phyloP scores from a whole-genome alignment of 2,329 filamentous ascomycete genomes.

The Talaromyces amestolkiae region DNA sequence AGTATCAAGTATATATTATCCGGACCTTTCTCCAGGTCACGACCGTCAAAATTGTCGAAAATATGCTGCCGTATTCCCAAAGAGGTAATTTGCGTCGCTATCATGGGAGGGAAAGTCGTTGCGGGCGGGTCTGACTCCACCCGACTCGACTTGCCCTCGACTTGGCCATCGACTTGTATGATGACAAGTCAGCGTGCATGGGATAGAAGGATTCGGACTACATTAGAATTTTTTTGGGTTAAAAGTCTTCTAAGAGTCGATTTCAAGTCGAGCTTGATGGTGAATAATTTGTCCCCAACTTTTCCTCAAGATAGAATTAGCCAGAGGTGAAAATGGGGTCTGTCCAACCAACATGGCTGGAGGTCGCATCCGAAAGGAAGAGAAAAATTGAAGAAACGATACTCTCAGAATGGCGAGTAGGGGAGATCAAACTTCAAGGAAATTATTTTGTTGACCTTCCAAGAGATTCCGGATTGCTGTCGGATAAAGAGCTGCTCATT shows the following conservation, averaged over 20 bases:
- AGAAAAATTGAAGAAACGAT: slow-evolving; percentile 5
- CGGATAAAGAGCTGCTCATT: slow-evolving; percentile 15
- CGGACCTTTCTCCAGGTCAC: not conserved
- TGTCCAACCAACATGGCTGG: slow-evolving; percentile 9
- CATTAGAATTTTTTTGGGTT: not conserved
- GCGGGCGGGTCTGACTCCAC: slow-evolving; percentile 4
- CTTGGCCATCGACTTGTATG: not conserved
- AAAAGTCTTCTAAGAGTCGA: not conserved
- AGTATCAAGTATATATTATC: not conserved
- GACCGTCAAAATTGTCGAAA: not conserved
- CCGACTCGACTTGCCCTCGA: slow-evolving; percentile 8
- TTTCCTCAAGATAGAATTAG: too few species aligned
- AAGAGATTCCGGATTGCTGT: slow-evolving; percentile 9
- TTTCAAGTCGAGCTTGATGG: not conserved
- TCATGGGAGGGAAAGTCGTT: not conserved
- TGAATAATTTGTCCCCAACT: too few species aligned
- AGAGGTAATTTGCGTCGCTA: not conserved
- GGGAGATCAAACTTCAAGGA: not conserved
- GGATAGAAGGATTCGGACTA: not conserved
- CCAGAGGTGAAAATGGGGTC: not conserved
- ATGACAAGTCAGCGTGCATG: not conserved
- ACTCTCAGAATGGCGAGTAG: slow-evolving; percentile 13
- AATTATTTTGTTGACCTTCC: slow-evolving; percentile 10
- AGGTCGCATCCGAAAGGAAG: slow-evolving; percentile 7
- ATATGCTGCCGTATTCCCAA: not conserved